Base-by-base conservation (phyloP, 2,329 filamentous ascomycete genomes). In the Blumeria hordei region DNA sequence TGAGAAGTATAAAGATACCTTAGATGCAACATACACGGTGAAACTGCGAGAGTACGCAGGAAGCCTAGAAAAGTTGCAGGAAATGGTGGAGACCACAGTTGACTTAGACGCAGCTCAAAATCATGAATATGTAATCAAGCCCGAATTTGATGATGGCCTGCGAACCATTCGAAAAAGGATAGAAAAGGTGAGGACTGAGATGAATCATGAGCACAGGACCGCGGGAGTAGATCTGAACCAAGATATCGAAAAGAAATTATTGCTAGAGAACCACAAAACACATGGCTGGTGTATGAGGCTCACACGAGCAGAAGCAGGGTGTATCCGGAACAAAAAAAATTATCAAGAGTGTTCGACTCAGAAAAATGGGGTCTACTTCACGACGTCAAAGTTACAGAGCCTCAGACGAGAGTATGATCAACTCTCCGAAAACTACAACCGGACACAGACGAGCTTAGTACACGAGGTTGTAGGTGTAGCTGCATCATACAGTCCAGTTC, bases 331-430 rank as follows among this genome's bases (percentile, higher is more conserved):
- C 68, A 94, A 92, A 65, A 81, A 79, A 57, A 74, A 80, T 53
- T 98, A 96, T 63, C 83, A 90, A 63, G 92, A 98, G 68, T 94
- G 88, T 67, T 94, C 88, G 0, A 98, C 93, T 0, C 92, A 96
- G 69, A 98, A 98, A 74, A 98, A 95, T 66, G 92, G 92, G 45
- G 92, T 96, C 55, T 98, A 92, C 70, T 98, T 98, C 68, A 96
- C 92, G 0, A 98, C 92, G 3, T 80, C 79, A 55, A 80, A 76
- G 35, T 73, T 98, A 62, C 83, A 88, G 64, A 75, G 80, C 32
- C 77, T 88, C 62, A 83, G 92, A 35, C 79, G 90, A 54, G 90
- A 98, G 63, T 88, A 94, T 61, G 90, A 98, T 64, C 88, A 96
- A 67, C 74, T 95, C 0, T 93, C 87, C 0, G 82, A 88, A 58